These are phyloP conservation scores for Sapria himalayana DNA, from an alignment of 345 rosid genomes.

Conservation along the genomic window DNA sequence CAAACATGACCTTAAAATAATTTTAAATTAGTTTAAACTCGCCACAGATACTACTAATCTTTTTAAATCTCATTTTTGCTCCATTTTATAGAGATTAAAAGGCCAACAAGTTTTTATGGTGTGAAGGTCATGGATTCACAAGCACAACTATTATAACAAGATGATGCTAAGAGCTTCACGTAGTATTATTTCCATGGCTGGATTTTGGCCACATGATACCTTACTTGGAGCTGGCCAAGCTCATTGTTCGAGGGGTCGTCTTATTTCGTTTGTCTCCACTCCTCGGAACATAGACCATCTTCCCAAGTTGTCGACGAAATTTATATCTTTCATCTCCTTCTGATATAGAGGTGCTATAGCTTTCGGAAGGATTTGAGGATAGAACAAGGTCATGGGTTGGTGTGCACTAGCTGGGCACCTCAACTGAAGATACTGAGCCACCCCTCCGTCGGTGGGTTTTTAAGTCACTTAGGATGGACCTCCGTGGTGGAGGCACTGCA, in stretches of 20 bases:
- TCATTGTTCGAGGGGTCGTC: slow-evolving; percentile 11
- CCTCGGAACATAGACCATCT: slow-evolving; percentile 14
- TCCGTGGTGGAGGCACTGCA: slow-evolving; percentile 13
- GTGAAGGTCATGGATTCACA: too few relatives aligned
- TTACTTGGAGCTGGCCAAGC: slow-evolving; percentile 12
- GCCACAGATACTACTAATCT: too few relatives aligned
- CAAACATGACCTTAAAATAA: too few relatives aligned
- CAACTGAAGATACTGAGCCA: slow-evolving; percentile 18
- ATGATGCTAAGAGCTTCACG: slow-evolving; percentile 7
- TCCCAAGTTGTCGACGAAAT: slow-evolving; percentile 7
- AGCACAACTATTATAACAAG: too few relatives aligned
- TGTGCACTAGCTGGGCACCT: slow-evolving; percentile 23
- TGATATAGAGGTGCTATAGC: background rate
- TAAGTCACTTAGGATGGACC: slow-evolving; percentile 20
- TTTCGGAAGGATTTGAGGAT: slow-evolving; percentile 20
- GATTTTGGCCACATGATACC: slow-evolving; percentile 18
- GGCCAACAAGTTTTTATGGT: too few relatives aligned
- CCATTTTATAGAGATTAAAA: too few relatives aligned
- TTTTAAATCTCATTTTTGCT: too few relatives aligned
- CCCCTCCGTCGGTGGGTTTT: slow-evolving; percentile 17
- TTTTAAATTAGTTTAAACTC: too few relatives aligned
- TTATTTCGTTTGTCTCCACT: slow-evolving; percentile 8
- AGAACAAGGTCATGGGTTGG: slow-evolving; percentile 16
- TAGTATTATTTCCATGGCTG: slow-evolving; percentile 13
- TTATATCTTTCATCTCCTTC: slow-evolving; percentile 4